Evolutionary conservation across 2,329 filamentous ascomycete species (phyloP), one percentile per base, ranked within the genome.

Genomic region (Rhinocladiella similis): DNA sequence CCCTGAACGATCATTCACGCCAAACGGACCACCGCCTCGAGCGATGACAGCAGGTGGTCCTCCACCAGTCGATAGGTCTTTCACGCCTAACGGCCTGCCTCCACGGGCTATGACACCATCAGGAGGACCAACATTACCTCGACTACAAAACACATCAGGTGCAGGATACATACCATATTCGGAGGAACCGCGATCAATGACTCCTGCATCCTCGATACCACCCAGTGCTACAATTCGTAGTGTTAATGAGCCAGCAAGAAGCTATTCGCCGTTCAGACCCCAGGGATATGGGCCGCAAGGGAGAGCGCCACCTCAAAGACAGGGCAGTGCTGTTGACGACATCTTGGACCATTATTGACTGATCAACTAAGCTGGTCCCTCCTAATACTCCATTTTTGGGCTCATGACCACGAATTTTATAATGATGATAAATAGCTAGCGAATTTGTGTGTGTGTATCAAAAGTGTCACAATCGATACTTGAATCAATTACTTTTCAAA

Each of bases 301-400:
- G 18, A 43, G 47, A 39, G 35, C 54, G 18, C 50, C 43, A 22
- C 59, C 59, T 22, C 54, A 57, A 39, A 46, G 50, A 53, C 53
- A 59, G 50, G 59, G 43, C 41, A 62, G 60, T 45, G 61, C 51
- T 20, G 46, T 63, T 22, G 58, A 65, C 36, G 60, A 65, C 47
- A 65, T 65, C 29, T 54, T 65, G 48, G 58, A 62, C 45, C 62
- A 63, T 55, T 65, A 65, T 55, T 61, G 57, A 64, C 7, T 60
- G 57, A 64, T 12, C 35, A 25, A 48, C 14, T 47, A 48, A 48
- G 41, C 29, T 33, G 29, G 10, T 33, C 29, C 29, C 27, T 36
- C 47, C 51, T 51, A 49, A 36, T 39, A 20, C 3, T 39, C 47
- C 18, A 27, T 42, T 13, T 36, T 45, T 47, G 19, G 29, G 36